Base-by-base conservation (phyloP, 345 rosid species). In the Acer yangbiense region DNA sequence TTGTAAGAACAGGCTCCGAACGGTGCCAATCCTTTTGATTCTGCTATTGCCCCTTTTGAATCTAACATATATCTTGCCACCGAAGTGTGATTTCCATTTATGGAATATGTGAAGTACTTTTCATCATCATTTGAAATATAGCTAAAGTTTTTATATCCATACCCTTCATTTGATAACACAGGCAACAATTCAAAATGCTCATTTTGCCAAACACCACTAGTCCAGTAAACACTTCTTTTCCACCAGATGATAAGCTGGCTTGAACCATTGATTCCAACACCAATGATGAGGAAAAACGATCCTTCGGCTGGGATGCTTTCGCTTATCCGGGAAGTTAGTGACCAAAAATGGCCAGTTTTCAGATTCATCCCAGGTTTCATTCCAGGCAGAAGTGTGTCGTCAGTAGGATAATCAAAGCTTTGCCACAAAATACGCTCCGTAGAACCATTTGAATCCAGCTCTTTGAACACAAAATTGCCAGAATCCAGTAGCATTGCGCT, bases 391-490 rank as follows among this genome's bases (percentile, higher is more conserved):
- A 82, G 63, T 16, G 81, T 73, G 20, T 82, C 69, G 1, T n/a
- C n/a, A n/a, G 78, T 82, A 7, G 84, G 84, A 20, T 69, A 58
- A 78, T 82, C 84, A n/a, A 77, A 82, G 48, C 84, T 82, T 50
- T 82, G 78, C 84, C 84, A 82, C 9, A 81, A 35, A 14, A 61
- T 8, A 7, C 41, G 73, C 61, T 27, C 60, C 4, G 7, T 17
- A 12, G 83, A 57, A 12, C 80, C 83, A 61, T 77, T 61, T 3
- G 50, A 57, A 43, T 73, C 43, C 27, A 65, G 17, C 14, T 72
- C 80, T 7, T 7, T 43, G 17, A 76, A 8, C 12, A 72, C 72
- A 11, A 81, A 77, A 44, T 77, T 81, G 0, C 80, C 83, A 6
- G 71, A 48, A 64, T 80, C 67, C 16, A 68, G 21, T 11, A 70